These are phyloP conservation scores for Pythium dissimile DNA, from an alignment of 352 stramenopile genomes.

Conservation along the genomic window DNA sequence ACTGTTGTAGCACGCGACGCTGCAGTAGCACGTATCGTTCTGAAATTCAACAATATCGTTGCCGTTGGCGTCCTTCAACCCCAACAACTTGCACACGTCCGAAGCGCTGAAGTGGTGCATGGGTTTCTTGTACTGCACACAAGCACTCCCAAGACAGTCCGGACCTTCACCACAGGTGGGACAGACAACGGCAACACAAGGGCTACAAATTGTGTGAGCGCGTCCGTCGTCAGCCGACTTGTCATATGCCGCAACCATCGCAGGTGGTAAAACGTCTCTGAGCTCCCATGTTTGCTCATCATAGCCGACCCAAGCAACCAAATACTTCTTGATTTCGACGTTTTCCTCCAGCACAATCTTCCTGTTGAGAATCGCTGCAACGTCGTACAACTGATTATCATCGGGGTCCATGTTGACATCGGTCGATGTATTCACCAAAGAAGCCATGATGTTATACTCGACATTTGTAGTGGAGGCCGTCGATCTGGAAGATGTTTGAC, in stretches of 20 bases:
- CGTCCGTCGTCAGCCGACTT: not conserved
- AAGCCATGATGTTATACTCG: not conserved
- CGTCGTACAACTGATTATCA: no score
- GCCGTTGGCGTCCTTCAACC: not conserved
- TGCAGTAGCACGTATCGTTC: conserved; percentile 12
- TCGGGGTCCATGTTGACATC: not conserved
- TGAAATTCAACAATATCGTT: conserved; percentile 4
- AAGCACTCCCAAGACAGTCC: not conserved
- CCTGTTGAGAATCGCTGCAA: no score
- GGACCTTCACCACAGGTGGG: not conserved
- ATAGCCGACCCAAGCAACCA: not conserved
- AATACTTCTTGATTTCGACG: not conserved
- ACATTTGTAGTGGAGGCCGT: not conserved
- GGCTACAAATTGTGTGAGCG: not conserved
- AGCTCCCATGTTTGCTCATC: not conserved
- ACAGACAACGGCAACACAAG: conserved; percentile 3
- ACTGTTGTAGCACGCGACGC: not conserved
- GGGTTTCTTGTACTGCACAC: not conserved
- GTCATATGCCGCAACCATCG: not conserved
- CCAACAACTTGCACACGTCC: conserved; percentile 1
- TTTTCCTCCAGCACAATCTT: not conserved
- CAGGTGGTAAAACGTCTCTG: not conserved
- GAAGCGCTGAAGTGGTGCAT: conserved; percentile 16
- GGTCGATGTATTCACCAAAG: not conserved
- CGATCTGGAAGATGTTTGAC: not conserved